These are phyloP conservation scores for Colletotrichum filicis DNA, from an alignment of 2,329 filamentous ascomycete genomes.

Conservation along the genomic window DNA sequence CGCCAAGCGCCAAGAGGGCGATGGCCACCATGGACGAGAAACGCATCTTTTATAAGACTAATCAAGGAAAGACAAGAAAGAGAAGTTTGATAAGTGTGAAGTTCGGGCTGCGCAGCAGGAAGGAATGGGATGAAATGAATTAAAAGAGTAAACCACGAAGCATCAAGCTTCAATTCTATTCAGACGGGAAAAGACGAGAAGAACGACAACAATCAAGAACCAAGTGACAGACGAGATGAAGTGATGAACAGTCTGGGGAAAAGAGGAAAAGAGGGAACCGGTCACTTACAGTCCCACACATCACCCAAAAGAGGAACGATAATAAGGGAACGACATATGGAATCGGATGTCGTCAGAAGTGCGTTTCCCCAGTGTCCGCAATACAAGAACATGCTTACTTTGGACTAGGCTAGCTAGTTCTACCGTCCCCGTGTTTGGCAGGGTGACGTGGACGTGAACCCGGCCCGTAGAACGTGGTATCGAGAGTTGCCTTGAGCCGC, in stretches of 20 bases:
- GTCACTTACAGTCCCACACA: not conserved
- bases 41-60: slow-evolving; percentile 8
- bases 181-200: not conserved
- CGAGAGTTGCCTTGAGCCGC: not conserved
- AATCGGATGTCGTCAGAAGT: slow-evolving; percentile 6
- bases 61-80: not conserved
- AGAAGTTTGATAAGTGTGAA: not conserved
- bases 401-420: not conserved
- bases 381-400: not conserved
- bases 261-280: slow-evolving; percentile 5
- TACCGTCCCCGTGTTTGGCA: not conserved
- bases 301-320: not conserved
- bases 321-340: slow-evolving; percentile 4
- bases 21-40: not conserved
- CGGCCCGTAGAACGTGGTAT: slow-evolving; percentile 15
- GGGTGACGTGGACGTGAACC: slow-evolving; percentile 21
- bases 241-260: slow-evolving; percentile 13
- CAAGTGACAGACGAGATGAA: not conserved
- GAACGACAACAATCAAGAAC: not conserved
- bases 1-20: slow-evolving; percentile 27
- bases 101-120: slow-evolving; percentile 17
- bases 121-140: not conserved
- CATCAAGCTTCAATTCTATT: slow-evolving; percentile 12
- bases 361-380: not conserved
- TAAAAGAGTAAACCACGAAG: not conserved